phyloP scores from a whole-genome alignment of 768 basidiomycete genomes.

The Stropharia rugosoannulata region DNA sequence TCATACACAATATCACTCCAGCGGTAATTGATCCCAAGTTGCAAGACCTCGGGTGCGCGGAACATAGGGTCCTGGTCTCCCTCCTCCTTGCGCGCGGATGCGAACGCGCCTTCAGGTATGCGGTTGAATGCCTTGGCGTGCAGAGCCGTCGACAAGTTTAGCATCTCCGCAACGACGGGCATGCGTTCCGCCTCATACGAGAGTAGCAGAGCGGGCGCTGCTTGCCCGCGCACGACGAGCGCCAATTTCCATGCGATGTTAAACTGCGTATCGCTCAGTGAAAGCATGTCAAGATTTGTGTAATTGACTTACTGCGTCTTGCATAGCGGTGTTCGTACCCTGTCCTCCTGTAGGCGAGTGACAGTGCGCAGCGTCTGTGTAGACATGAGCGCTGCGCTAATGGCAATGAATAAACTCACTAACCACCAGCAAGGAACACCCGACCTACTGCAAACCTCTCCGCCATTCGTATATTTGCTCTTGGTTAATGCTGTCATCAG shows the following conservation, averaged over 20 bases:
- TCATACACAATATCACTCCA: constrained; percentile 51
- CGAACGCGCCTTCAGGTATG: background rate
- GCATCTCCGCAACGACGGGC: constrained; percentile 35
- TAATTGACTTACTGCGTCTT: constrained; percentile 17
- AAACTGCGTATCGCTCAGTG: constrained; percentile 3
- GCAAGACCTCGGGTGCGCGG: constrained; percentile 25
- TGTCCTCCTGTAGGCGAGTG: background rate
- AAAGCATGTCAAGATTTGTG: too few species aligned
- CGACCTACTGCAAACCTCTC: background rate
- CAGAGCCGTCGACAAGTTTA: constrained; percentile 25
- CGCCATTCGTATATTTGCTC: background rate
- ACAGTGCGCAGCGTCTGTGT: background rate
- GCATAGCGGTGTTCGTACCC: constrained; percentile 17
- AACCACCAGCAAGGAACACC: background rate
- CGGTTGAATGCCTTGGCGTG: constrained; percentile 8
- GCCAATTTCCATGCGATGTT: constrained; percentile 39
- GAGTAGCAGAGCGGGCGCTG: constrained; percentile 26
- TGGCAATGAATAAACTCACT: too few species aligned
- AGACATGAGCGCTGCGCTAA: background rate
- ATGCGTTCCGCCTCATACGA: constrained; percentile 33
- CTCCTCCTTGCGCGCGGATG: constrained; percentile 7
- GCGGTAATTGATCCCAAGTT: constrained; percentile 55
- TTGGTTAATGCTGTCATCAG: background rate
- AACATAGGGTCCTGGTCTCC: constrained; percentile 13
- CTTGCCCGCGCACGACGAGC: constrained; percentile 27